phyloP scores from a whole-genome alignment of 495 filamentous ascomycete species.

The Pyrenopolyporus hunteri region DNA sequence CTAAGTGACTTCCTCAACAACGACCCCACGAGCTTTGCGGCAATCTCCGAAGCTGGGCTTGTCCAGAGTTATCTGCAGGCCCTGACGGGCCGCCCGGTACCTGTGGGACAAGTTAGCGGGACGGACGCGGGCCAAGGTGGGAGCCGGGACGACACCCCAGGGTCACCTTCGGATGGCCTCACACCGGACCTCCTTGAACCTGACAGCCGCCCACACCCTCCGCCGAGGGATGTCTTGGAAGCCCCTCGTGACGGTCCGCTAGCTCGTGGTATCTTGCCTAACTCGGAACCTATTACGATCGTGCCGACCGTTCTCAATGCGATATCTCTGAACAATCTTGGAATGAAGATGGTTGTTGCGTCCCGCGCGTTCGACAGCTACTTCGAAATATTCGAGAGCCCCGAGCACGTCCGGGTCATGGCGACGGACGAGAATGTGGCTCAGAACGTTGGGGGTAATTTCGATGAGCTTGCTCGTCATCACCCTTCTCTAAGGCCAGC shows the following conservation, averaged over 20 bases:
- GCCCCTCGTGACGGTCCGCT: slow-evolving; percentile 53
- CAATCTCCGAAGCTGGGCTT: slow-evolving; percentile 91
- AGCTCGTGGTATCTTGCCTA: slow-evolving; percentile 79
- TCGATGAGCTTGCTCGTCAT: slow-evolving; percentile 94
- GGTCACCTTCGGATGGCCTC: slow-evolving; percentile 46
- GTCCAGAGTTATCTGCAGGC: slow-evolving; percentile 82
- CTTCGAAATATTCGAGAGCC: slow-evolving; percentile 93
- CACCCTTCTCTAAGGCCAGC: slow-evolving; percentile 81
- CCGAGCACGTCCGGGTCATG: slow-evolving; percentile 84
- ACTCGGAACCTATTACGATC: slow-evolving; percentile 81
- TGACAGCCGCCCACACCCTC: slow-evolving; percentile 53
- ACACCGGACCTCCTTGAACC: slow-evolving; percentile 49
- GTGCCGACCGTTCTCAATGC: slow-evolving; percentile 90
- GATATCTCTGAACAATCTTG: slow-evolving; percentile 86
- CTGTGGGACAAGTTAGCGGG: slow-evolving; percentile 46
- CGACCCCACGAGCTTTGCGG: slow-evolving; percentile 95
- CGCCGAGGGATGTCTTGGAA: slow-evolving; percentile 49
- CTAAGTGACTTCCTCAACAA: slow-evolving; percentile 98
- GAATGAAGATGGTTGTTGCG: slow-evolving; percentile 87
- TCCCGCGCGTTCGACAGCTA: slow-evolving; percentile 83
- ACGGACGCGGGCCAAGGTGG: slow-evolving; percentile 35
- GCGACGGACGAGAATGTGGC: slow-evolving; percentile 71
- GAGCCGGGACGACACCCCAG: slow-evolving; percentile 44
- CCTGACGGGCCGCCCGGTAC: slow-evolving; percentile 66
- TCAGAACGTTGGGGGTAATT: slow-evolving; percentile 72